Evolutionary conservation across 176 grass and related monocot genomes (phyloP), one percentile per base, ranked within the genome.

Genomic region (Ampelocalamus luodianensis): DNA sequence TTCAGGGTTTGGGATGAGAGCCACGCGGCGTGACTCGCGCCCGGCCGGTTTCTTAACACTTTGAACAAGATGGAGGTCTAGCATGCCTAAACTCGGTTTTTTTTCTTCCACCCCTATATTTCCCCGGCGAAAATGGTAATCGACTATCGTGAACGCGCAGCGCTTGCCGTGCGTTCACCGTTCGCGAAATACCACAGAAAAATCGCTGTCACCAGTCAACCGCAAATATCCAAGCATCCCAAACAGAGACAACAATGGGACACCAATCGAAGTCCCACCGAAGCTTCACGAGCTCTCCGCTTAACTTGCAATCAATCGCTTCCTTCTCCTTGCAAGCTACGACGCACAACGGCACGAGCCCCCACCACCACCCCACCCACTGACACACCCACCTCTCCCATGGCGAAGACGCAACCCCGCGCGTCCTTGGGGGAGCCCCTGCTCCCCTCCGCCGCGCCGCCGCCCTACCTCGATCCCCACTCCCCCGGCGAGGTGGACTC

Each of bases 391-490:
- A 61, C 39, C 43, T 16, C 53, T 26, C 80, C 89, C 51, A 94
- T 92, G 90, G 87, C 86, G 79, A 85, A 83, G 77, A 59, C 85
- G 39, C 87, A 55, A 27, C 55, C 63, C 32, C 23, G 60, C 32
- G 39, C 79, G 5, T 4, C 68, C 15, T 39, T 49, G 56, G 73
- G 46, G 65, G 86, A 82, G 2, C 87, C 89, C 23, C 81, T 94
- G 18, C 90, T 94, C 53, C 77, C 87, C 20, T 65, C 87, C 78
- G 72, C 77, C 81, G 81, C 26, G 65, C 87, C 86, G 69, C 51
- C 76, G 71, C 82, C 87, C 5, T 81, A 78, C 43, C 68, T 65
- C 27, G 58, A 48, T 53, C 20, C 18, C 60, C 74, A 54, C 62
- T 23, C 77, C 27, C 53, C 80, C 51, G 79, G 20, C 71, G 22